A percentile compares a stretch with the other conserved stretches of the same genome.
Conservation (phyloP, 768 basidiomycete species). For the Chiua virens region DNA sequence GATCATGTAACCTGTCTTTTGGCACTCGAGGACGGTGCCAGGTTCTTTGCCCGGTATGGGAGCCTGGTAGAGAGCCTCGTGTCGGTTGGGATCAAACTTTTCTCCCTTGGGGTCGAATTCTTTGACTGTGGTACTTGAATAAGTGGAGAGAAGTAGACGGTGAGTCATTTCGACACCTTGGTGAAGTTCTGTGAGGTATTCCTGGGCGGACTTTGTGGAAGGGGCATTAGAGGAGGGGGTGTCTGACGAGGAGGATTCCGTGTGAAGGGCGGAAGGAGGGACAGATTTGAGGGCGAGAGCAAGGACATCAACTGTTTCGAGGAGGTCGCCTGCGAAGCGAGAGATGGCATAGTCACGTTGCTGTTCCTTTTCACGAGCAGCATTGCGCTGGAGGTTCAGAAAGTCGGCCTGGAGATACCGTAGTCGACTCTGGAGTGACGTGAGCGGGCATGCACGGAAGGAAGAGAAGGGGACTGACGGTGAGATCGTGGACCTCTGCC, state of each 20-base stretch:
- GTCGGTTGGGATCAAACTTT: conserved; percentile 90
- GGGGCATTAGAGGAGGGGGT: conserved; percentile 27
- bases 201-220: conserved; percentile 52
- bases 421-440: conserved; percentile 66
- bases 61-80: conserved; percentile 94
- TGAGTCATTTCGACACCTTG: conserved; percentile 92
- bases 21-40: conserved; percentile 87
- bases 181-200: conserved; percentile 70
- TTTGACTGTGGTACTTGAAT: conserved; percentile 87
- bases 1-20: conserved; percentile 90
- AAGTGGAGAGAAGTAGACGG: conserved; percentile 85
- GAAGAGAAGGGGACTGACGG: conserved; percentile 48
- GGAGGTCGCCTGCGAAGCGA: conserved; percentile 85
- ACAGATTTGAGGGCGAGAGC: conserved; percentile 81
- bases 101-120: conserved; percentile 92
- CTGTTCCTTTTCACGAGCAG: conserved; percentile 88
- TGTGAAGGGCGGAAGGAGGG: conserved; percentile 47
- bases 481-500: conserved; percentile 78
- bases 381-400: conserved; percentile 89
- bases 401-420: conserved; percentile 95
- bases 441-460: conserved; percentile 5
- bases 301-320: conserved; percentile 90
- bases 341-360: conserved; percentile 92
- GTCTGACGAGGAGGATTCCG: conserved; percentile 26
- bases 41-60: conserved; percentile 88